Evolutionary conservation across 2,329 filamentous ascomycete genomes (phyloP).

Genomic region (Blastomyces silverae): DNA sequence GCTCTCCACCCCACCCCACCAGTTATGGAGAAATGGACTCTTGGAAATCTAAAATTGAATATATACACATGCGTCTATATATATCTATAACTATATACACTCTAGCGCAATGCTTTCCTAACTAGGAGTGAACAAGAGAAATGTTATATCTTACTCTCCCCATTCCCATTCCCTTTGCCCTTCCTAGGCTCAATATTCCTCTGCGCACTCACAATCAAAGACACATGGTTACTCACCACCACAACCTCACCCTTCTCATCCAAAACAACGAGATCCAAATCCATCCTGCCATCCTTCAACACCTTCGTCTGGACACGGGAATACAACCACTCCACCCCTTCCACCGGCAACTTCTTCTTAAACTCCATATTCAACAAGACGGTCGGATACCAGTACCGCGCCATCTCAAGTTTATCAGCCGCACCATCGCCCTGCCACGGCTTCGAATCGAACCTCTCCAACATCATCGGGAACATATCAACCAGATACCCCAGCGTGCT

Average conservation of each 20-base stretch:
- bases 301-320: conserved; percentile 58
- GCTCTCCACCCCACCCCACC: background rate
- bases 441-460: conserved; percentile 45
- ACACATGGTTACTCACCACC: conserved; percentile 61
- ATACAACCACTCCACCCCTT: conserved; percentile 67
- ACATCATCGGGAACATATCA: conserved; percentile 62
- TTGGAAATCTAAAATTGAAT: background rate
- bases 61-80: background rate
- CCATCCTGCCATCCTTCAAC: conserved; percentile 64
- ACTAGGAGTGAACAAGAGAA: background rate
- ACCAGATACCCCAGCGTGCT: conserved; percentile 57
- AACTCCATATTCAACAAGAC: conserved; percentile 68
- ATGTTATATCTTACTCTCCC: conserved; percentile 17
- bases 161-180: conserved; percentile 18
- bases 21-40: background rate
- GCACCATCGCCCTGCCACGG: conserved; percentile 25
- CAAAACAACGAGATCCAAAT: conserved; percentile 63
- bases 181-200: conserved; percentile 54
- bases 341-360: conserved; percentile 62
- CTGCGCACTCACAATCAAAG: conserved; percentile 55
- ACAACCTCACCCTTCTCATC: conserved; percentile 60
- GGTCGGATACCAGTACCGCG: conserved; percentile 66
- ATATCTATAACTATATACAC: background rate
- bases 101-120: background rate
- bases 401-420: conserved; percentile 28